Conservation (phyloP, 495 filamentous ascomycete species). For the Talaromyces trachyspermus region DNA sequence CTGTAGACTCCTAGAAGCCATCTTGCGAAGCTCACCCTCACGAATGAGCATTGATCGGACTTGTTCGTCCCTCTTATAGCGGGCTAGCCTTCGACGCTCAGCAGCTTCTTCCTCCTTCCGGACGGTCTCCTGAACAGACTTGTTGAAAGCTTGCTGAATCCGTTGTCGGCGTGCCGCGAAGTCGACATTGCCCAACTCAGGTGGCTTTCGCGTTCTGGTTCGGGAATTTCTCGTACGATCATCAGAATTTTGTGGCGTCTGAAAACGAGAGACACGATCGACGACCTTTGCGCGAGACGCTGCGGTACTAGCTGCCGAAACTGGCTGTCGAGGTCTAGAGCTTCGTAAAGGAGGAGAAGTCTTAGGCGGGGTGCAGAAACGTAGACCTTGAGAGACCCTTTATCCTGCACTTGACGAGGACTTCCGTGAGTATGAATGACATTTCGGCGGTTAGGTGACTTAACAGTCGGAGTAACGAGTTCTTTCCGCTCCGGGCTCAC, state of each 20-base stretch:
- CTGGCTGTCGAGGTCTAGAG: conserved; percentile 71
- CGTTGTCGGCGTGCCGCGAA: conserved; percentile 68
- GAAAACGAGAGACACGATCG: conserved; percentile 39
- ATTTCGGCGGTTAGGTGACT: conserved; percentile 26
- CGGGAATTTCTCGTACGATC: conserved; percentile 27
- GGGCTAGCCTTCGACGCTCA: conserved; percentile 34
- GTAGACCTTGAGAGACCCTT: conserved; percentile 55
- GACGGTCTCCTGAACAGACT: conserved; percentile 64
- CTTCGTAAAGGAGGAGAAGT: conserved; percentile 73
- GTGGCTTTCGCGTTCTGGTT: conserved; percentile 35
- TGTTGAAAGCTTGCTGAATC: conserved; percentile 74
- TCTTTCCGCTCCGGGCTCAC: conserved; percentile 21
- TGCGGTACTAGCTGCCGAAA: conserved; percentile 63
- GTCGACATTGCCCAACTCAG: conserved; percentile 63
- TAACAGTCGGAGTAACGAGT: conserved; percentile 23
- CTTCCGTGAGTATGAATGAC: conserved; percentile 22
- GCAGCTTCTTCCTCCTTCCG: conserved; percentile 46
- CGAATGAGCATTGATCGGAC: conserved; percentile 20
- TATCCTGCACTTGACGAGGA: conserved; percentile 29
- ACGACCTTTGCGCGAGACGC: conserved; percentile 55
- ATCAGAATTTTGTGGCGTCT: conserved; percentile 23
- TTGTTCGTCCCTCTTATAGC: conserved; percentile 29
- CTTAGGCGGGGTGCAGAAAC: conserved; percentile 55
- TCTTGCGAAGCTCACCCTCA: conserved; percentile 21
- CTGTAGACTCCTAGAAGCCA: conserved; percentile 9